A percentile compares a stretch with the other conserved stretches of the same genome.
These are phyloP conservation scores for Pseudogymnoascus sp. DNA, from an alignment of 2,329 filamentous ascomycete genomes.

Conservation along the genomic window DNA sequence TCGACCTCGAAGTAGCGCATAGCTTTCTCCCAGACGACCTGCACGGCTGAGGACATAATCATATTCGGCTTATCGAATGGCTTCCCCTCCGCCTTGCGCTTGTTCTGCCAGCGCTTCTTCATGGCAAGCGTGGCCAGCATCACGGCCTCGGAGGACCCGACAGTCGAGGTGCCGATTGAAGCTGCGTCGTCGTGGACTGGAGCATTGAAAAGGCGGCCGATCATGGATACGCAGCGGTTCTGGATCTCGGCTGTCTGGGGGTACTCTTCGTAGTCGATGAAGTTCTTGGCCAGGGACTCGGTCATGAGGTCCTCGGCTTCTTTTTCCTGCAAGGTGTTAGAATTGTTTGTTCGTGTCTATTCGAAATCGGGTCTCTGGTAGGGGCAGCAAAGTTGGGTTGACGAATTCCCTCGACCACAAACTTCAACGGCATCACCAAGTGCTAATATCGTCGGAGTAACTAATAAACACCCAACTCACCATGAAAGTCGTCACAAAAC, in stretches of 20 bases:
- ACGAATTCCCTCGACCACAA: background rate
- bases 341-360: background rate
- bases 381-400: background rate
- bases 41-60: conserved; percentile 90
- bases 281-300: conserved; percentile 89
- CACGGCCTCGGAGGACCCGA: conserved; percentile 85
- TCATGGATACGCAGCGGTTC: conserved; percentile 87
- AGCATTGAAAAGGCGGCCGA: conserved; percentile 79
- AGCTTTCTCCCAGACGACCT: conserved; percentile 96
- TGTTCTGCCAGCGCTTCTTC: conserved; percentile 92
- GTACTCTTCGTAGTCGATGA: conserved; percentile 84
- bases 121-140: conserved; percentile 79
- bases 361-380: background rate
- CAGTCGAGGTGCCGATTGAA: conserved; percentile 77
- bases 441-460: background rate
- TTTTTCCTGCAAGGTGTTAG: conserved; percentile 54
- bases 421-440: background rate
- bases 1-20: conserved; percentile 87
- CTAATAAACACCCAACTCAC: conserved; percentile 34
- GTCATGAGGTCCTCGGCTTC: conserved; percentile 94
- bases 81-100: conserved; percentile 74
- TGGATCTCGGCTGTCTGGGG: conserved; percentile 77
- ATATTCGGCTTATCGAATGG: conserved; percentile 76
- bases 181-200: conserved; percentile 49
- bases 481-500: conserved; percentile 96